Evolutionary conservation across 768 basidiomycete species (phyloP), one percentile per base, ranked within the genome.

Genomic region (Wakefieldia striispora): DNA sequence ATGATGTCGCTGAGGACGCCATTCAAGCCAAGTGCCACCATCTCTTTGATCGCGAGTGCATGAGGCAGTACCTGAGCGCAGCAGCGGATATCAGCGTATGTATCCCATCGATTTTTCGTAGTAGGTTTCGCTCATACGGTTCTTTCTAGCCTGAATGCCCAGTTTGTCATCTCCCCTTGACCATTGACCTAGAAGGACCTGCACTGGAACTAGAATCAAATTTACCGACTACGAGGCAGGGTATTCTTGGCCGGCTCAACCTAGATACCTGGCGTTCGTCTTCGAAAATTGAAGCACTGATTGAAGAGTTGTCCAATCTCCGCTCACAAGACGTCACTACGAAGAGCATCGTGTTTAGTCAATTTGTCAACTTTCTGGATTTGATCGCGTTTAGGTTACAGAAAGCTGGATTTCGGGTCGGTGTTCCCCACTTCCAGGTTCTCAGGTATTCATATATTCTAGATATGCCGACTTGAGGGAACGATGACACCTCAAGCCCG

Each of bases 401-500:
- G 65, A 85, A 81, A 49, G 90, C 93, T 39, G 97, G 95, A 0
- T 98, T 97, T 66, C 84, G 77, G 62, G 93, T 92, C 52, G 53
- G 81, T 72, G 13, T 44, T 20, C 14, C 40, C 27, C 9, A n/a
- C 31, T 6, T 23, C 23, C 17, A 13, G 3, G 9, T 49, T 19
- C 23, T 17, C 29, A 13, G 26, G 1, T 48, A 27, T 40, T 58
- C 37, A 56, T 41, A 7, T 13, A 44, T 24, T 49, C 6, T 62
- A 94, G 90, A 80, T 95, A 47, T 98, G 95, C 60, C 87, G 97
- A 33, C 73, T 98, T 39, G 93, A 97, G 69, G 97, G 97, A 31
- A 90, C 89, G 6, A 98, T 98, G 95, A 86, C 85, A n/a, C 94
- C 95, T 2, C 88, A 94, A 61, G 94, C 93, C 43, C 80, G 95